Evolutionary conservation across 805 yeast genomes (phyloP), one percentile per base, ranked within the genome.

Genomic region (Spathaspora arborariae): DNA sequence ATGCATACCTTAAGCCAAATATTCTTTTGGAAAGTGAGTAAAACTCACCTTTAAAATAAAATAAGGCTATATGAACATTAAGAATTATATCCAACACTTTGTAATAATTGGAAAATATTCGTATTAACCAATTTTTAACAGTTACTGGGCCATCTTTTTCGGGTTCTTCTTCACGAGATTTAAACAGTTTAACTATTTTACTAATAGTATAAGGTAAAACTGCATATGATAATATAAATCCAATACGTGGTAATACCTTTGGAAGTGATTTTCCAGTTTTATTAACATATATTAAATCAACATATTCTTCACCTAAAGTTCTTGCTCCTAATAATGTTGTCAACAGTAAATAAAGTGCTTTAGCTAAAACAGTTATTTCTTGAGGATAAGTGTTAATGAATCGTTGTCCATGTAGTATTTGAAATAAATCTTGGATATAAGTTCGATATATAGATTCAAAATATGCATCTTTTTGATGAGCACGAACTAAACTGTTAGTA

Each of bases 291-390:
- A 81, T 64, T 45, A 88, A 66, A 62, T 92, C 96, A 11, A 90
- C 90, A 64, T 92, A 92, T 65, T 92, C 97, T 60, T 92, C 98
- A 1, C 99, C 99, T 21, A 94, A 67, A 0, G 98, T 92, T 45
- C 92, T 74, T 1, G 87, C 79, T 0, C 92, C 92, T 4, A 79
- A 48, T 11, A 85, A 65, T 0, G 97, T 91, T 0, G 97, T 92
- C 19, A 88, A 65, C 2, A 76, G 63, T n/a, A 88, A 69, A 59
- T 92, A 92, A 0, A 84, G 39, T 1, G 83, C 62, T 44, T 82
- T 82, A 8, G 85, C 79, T 2, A 72, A 59, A 0, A 80, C 74
- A 0, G 82, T 67, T 11, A 90, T 70, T 54, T 84, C 88, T 39
- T 79, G 76, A 2, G 85, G 78, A 54, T 84, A 77, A 3, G 76